A percentile compares a stretch with the other conserved stretches of the same genome.
These are phyloP conservation scores for Dissophora globulifera DNA, from an alignment of 192 early-diverging fungal genomes.

Conservation along the genomic window DNA sequence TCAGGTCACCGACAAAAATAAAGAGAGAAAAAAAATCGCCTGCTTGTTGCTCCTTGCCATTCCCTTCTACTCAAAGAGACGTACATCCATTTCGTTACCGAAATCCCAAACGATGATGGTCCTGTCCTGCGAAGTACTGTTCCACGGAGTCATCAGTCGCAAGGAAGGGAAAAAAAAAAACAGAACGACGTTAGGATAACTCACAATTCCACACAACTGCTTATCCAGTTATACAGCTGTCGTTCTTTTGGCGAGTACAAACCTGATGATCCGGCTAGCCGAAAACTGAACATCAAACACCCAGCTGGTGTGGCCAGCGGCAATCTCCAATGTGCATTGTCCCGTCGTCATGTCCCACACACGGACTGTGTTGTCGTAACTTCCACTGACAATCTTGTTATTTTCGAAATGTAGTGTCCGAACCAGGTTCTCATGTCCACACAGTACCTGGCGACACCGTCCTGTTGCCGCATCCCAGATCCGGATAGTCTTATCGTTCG, in stretches of 20 bases:
- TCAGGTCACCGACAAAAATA: background rate
- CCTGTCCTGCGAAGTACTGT: slow-evolving; percentile 40
- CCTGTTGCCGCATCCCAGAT: slow-evolving; percentile 82
- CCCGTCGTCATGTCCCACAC: slow-evolving; percentile 93
- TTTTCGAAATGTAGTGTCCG: slow-evolving; percentile 89
- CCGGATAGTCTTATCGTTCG: slow-evolving; percentile 83
- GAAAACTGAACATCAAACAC: slow-evolving; percentile 97
- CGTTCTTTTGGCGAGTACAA: background rate
- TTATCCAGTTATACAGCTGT: too few species aligned
- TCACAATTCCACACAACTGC: too few species aligned
- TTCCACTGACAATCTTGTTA: slow-evolving; percentile 86
- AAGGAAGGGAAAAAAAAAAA: slow-evolving; percentile 1
- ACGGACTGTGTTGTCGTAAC: slow-evolving; percentile 94
- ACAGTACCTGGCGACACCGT: slow-evolving; percentile 66
- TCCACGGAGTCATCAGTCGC: background rate
- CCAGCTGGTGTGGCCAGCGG: slow-evolving; percentile 89
- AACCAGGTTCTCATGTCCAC: slow-evolving; percentile 79
- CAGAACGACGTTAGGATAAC: background rate
- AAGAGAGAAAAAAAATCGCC: background rate
- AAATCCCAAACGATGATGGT: slow-evolving; percentile 50
- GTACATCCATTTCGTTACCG: slow-evolving; percentile 15
- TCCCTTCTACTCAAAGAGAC: slow-evolving; percentile 25
- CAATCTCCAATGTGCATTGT: slow-evolving; percentile 75
- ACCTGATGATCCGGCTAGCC: slow-evolving; percentile 82
- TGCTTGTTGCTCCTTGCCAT: background rate